Evolutionary conservation across 495 filamentous ascomycete species (phyloP).

Genomic region (Cudoniella acicularis): DNA sequence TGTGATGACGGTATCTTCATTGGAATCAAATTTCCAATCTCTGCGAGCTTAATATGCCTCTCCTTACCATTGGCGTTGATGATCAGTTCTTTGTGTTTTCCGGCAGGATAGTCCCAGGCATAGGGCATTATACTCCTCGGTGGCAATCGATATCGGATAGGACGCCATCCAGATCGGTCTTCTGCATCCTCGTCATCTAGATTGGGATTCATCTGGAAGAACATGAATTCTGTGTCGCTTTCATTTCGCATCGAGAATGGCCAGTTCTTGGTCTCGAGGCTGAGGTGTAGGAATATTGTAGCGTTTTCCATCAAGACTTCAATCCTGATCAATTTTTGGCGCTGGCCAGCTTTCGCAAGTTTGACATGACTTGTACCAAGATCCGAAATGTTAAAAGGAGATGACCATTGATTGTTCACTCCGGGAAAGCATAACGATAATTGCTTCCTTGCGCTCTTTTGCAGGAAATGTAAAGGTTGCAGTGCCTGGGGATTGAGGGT

Average conservation of each 20-base stretch:
- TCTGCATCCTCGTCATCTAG: constrained; percentile 79
- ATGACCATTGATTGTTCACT: constrained; percentile 96
- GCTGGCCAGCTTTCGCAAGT: constrained; percentile 81
- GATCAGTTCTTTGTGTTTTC: constrained; percentile 91
- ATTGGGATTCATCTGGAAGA: constrained; percentile 75
- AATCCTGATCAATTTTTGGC: constrained; percentile 81
- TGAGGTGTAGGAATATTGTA: constrained; percentile 90
- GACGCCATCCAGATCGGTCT: constrained; percentile 80
- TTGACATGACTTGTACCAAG: constrained; percentile 90
- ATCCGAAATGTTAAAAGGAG: constrained; percentile 94
- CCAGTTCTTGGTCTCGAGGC: constrained; percentile 88
- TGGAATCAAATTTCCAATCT: constrained; percentile 91
- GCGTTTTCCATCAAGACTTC: constrained; percentile 89
- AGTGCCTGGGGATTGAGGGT: constrained; percentile 71
- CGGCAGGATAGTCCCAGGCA: constrained; percentile 96
- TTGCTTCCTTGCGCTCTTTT: constrained; percentile 75
- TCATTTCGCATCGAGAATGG: constrained; percentile 98
- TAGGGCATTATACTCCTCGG: constrained; percentile 98
- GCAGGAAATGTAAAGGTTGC: constrained; percentile 81
- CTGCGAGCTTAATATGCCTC: constrained; percentile 86
- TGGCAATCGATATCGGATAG: constrained; percentile 88
- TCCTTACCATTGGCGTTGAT: constrained; percentile 75
- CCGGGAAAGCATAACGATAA: constrained; percentile 91
- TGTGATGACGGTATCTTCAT: constrained; percentile 65
- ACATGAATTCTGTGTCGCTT: constrained; percentile 91